Evolutionary conservation across 768 basidiomycete species (phyloP).

Genomic region (Thelephora ganbajun): DNA sequence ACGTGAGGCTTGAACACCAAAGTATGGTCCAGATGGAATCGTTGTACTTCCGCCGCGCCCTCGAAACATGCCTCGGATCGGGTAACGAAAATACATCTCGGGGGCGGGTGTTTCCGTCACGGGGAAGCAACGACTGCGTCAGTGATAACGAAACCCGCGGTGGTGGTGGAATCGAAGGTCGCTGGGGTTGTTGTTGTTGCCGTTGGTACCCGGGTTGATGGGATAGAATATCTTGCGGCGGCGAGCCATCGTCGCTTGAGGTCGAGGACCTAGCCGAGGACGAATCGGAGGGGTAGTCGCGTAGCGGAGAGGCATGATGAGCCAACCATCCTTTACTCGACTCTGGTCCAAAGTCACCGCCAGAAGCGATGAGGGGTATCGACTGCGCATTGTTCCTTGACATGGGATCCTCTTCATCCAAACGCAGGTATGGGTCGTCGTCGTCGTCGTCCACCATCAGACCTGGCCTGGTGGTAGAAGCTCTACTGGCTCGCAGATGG

Average conservation of each 20-base stretch:
- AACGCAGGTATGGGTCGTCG: slow-evolving; percentile 65
- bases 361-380: slow-evolving; percentile 21
- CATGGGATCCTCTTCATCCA: slow-evolving; percentile 49
- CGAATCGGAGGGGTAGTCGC: slow-evolving; percentile 7
- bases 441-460: slow-evolving; percentile 29
- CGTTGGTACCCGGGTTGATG: slow-evolving; percentile 13
- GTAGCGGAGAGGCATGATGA: slow-evolving; percentile 57
- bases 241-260: slow-evolving; percentile 27
- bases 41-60: slow-evolving; percentile 56
- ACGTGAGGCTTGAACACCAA: slow-evolving; percentile 44
- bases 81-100: slow-evolving; percentile 65
- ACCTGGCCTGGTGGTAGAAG: slow-evolving; percentile 17
- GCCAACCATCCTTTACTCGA: slow-evolving; percentile 50
- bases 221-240: slow-evolving; percentile 29
- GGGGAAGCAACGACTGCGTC: slow-evolving; percentile 68
- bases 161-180: slow-evolving; percentile 27
- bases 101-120: slow-evolving; percentile 52
- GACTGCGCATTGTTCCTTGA: slow-evolving; percentile 23
- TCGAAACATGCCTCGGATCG: slow-evolving; percentile 55
- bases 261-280: slow-evolving; percentile 27
- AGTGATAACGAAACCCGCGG: slow-evolving; percentile 45
- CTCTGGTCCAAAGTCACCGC: slow-evolving; percentile 26
- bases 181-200: slow-evolving; percentile 15
- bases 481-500: slow-evolving; percentile 35
- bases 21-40: slow-evolving; percentile 59